Base-by-base conservation (phyloP, 495 filamentous ascomycete species). In the Tetracladium setigerum region DNA sequence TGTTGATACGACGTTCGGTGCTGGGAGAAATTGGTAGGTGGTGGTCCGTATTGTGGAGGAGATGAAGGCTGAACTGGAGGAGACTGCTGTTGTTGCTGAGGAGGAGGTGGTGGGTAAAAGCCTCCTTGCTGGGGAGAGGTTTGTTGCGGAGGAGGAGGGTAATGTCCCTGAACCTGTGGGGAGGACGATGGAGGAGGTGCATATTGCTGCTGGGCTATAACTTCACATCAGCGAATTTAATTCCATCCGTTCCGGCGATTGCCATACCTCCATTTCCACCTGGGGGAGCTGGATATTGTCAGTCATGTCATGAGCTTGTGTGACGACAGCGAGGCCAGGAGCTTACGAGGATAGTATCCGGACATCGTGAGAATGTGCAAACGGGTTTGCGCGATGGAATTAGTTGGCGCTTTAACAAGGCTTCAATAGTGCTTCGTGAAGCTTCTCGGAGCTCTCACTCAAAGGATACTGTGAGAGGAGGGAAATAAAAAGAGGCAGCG, bases 31-130 rank as follows among this genome's bases (percentile, higher is more conserved):
- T 55, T 57, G n/a, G 50, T 51, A 11, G 46, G 52, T n/a, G 33
- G 56, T 32, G 41, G 35, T 45, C 70, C 67, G 37, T 53, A 50
- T 52, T 70, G 70, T 27, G 68, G 63, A 42, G 52, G 52, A 12
- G 38, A 34, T 36, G 16, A 19, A 31, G 4, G 41, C 15, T 50
- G 54, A 27, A 42, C 27, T 10, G 60, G 66, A 5, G 55, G 60
- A 22, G 51, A 12, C 13, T 41, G 37, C 14, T 47, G 37, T 46
- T 59, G 60, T 40, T 62, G 60, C 38, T 60, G 47, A 32, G 30
- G 34, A 15, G 45, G 22, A 15, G 11, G 10, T 17, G 10, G 37
- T 17, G 10, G 61, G n/a, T 31, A 24, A 15, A 30, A 38, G 10
- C 14, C 19, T 46, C 53, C 60, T 47, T 60, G 57, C 37, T 54